Conservation (phyloP, 1,284 basidiomycete species). For the Cryptococcus maquisensis region DNA sequence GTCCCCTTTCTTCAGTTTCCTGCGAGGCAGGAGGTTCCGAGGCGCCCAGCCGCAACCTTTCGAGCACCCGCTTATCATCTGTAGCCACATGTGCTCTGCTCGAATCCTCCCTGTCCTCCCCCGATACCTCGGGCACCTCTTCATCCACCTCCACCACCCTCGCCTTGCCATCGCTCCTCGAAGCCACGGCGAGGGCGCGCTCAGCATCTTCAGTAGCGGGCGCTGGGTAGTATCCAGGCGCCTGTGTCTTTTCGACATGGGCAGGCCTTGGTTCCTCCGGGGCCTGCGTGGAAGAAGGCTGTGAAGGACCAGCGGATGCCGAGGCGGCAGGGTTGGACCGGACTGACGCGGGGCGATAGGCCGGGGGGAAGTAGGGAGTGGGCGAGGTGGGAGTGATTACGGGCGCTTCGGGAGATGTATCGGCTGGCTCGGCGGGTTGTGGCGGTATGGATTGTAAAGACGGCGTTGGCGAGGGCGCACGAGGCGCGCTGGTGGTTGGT, state of each 20-base stretch:
- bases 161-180: slow-evolving; percentile 37
- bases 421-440: not conserved
- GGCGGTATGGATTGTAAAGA: not conserved
- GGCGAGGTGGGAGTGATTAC: not conserved
- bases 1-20: slow-evolving; percentile 13
- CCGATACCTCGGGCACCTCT: slow-evolving; percentile 9
- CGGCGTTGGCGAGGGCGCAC: not conserved
- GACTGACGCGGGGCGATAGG: slow-evolving; percentile 45
- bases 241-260: slow-evolving; percentile 36
- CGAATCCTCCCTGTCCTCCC: slow-evolving; percentile 3
- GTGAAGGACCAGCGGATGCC: slow-evolving; percentile 5
- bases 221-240: slow-evolving; percentile 46
- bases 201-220: slow-evolving; percentile 46
- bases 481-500: too few species aligned
- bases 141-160: slow-evolving; percentile 16
- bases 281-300: not conserved
- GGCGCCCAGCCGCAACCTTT: slow-evolving; percentile 38
- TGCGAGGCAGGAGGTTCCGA: slow-evolving; percentile 33
- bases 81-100: slow-evolving; percentile 42
- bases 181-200: slow-evolving; percentile 37
- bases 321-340: slow-evolving; percentile 19
- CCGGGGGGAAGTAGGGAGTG: slow-evolving; percentile 36
- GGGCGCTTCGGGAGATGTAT: not conserved
- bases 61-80: slow-evolving; percentile 46
- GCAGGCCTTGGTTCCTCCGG: not conserved